Base-by-base conservation (phyloP, 208 protist genomes). In the Lotmaria passim region DNA sequence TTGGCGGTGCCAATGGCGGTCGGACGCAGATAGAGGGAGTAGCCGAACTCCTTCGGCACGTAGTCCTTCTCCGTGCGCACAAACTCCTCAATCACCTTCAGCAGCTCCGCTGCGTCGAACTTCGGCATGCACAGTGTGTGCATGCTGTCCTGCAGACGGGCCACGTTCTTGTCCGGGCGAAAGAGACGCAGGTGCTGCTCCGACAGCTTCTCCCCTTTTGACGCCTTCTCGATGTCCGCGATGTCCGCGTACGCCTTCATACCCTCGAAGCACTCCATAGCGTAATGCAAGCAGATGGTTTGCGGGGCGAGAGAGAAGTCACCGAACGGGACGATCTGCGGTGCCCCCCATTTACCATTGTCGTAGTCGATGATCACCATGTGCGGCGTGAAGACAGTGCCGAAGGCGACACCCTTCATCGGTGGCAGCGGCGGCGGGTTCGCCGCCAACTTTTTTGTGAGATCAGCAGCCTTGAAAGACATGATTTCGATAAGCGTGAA, bases 11-110 rank as follows among this genome's bases (percentile, higher is more conserved):
- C 93, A 70, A 99, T 98, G 14, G 95, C 73, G 17, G 97, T 97
- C n/a, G 99, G 99, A 10, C 99, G 87, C 33, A 99, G 76, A 81
- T 99, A 99, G 2, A 99, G 86, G 7, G 98, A 99, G 82, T 97
- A 99, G 41, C 98, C 98, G 17, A 85, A 63, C 73, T 93, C 80
- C 36, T 90, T 74, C 30, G 98, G 98, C 11, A 96, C 73, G 76
- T 97, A 99, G 47, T 94, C 79, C 39, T 76, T 69, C 69, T 99
- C 98, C 41, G 98, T 61, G 6, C 79, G 58, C 39, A 99, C 79
- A 17, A 99, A 89, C 69, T 97, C 87, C 62, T 97, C 93, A 15
- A 99, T 75, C 30, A 91, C 81, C 46, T 98, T 82, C 36, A 98
- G 15, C 14, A 99, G 72, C 76, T 98, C 89, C 21, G 90, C 77